Evolutionary conservation across 2,329 filamentous ascomycete species (phyloP).

Genomic region (Gliomastix tumulicola): DNA sequence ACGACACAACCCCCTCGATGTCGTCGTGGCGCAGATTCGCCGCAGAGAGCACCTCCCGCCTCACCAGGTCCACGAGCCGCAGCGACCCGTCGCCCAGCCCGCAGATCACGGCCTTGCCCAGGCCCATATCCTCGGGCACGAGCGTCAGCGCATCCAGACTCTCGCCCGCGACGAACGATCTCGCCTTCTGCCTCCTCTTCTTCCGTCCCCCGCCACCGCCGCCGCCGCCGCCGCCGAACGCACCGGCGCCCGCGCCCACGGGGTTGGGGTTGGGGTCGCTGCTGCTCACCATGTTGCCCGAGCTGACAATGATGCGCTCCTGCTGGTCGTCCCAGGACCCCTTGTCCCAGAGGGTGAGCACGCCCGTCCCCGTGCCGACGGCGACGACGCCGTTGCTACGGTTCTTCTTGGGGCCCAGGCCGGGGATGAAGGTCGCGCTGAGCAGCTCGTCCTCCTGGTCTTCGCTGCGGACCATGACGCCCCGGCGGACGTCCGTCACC

Average conservation of each 20-base stretch:
- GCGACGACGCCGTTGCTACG: constrained; percentile 69
- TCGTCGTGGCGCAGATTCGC: constrained; percentile 68
- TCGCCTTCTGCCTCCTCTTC: background rate
- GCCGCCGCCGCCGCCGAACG: constrained; percentile 28
- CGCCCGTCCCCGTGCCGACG: constrained; percentile 67
- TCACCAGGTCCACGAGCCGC: constrained; percentile 67
- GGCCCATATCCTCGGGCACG: constrained; percentile 63
- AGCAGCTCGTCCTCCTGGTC: constrained; percentile 92
- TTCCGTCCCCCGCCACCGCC: too few species aligned
- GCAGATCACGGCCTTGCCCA: constrained; percentile 68
- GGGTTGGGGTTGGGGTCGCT: too few species aligned
- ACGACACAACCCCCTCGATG: constrained; percentile 72
- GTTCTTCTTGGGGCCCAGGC: constrained; percentile 60
- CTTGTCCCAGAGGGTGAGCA: constrained; percentile 89
- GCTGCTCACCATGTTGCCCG: too few species aligned
- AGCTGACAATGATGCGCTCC: constrained; percentile 74
- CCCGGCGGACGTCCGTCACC: constrained; percentile 80
- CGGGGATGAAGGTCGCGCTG: constrained; percentile 71
- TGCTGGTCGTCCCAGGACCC: constrained; percentile 95
- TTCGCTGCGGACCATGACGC: constrained; percentile 82
- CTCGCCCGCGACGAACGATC: constrained; percentile 51
- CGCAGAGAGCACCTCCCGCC: constrained; percentile 64
- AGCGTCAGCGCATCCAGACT: constrained; percentile 72
- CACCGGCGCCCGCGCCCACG: constrained; percentile 2
- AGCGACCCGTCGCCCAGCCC: constrained; percentile 77